phyloP scores from a whole-genome alignment of 2,329 filamentous ascomycete genomes.

The Pseudocercospora fuligena region DNA sequence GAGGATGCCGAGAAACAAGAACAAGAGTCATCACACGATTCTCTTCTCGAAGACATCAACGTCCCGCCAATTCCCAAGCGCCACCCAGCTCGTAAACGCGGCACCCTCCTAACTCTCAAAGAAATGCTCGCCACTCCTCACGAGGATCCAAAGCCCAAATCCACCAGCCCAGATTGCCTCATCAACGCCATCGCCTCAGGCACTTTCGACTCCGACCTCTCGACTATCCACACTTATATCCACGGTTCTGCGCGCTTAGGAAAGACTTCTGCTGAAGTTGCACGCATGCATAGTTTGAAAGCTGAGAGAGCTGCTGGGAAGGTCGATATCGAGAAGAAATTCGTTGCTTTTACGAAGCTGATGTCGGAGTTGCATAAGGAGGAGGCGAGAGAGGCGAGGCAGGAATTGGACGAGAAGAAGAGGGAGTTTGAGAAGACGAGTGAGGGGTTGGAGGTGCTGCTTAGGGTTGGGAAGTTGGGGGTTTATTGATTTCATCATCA shows the following conservation, averaged over 20 bases:
- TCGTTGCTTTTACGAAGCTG: not conserved
- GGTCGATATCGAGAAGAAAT: not conserved
- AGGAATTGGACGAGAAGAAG: not conserved
- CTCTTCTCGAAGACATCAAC: not conserved
- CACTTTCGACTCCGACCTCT: not conserved
- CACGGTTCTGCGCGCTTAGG: not conserved
- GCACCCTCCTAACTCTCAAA: not conserved
- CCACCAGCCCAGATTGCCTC: not conserved
- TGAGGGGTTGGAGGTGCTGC: not conserved
- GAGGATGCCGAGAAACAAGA: not conserved
- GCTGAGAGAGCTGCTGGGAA: not conserved
- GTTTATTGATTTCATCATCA: not conserved
- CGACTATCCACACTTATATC: not conserved
- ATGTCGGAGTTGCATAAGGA: not conserved
- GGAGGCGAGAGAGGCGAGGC: not conserved
- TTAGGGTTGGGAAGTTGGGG: not conserved
- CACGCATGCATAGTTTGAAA: not conserved
- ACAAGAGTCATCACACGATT: not conserved
- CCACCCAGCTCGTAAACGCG: not conserved
- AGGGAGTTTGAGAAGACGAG: not conserved
- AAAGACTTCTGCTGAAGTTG: not conserved
- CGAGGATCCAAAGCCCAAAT: too few relatives aligned
- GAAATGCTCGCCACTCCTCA: not conserved
- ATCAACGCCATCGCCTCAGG: not conserved
- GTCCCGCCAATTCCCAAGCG: not conserved